These are phyloP conservation scores for Venturia effusa DNA, from an alignment of 2,329 filamentous ascomycete species.

Conservation along the genomic window DNA sequence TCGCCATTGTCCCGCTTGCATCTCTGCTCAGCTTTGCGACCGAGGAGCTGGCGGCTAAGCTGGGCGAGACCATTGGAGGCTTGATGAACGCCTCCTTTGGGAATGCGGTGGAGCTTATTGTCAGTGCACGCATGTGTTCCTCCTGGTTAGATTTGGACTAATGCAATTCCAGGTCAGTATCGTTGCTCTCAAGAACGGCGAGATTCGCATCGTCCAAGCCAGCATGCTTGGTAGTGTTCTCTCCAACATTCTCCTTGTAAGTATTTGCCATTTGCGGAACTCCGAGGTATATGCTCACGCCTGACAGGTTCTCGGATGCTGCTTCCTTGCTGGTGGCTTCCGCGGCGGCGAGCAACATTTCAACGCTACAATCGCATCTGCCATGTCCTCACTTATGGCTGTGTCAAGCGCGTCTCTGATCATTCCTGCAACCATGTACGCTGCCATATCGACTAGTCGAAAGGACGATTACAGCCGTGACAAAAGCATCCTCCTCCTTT, in stretches of 20 bases:
- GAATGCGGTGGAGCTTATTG: constrained; percentile 71
- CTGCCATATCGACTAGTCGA: constrained; percentile 28
- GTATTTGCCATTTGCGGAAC: constrained; percentile 58
- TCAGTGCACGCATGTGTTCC: constrained; percentile 26
- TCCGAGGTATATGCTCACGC: constrained; percentile 53
- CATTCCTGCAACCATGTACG: constrained; percentile 43
- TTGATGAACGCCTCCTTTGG: constrained; percentile 68
- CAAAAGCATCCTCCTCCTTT: constrained; percentile 38
- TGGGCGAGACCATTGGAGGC: constrained; percentile 65
- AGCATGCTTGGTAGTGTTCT: constrained; percentile 95
- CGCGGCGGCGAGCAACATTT: constrained; percentile 41
- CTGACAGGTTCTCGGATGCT: constrained; percentile 37
- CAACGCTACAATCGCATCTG: constrained; percentile 66
- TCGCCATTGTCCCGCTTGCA: constrained; percentile 68
- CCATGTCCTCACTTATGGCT: constrained; percentile 54
- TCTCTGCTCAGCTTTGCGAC: constrained; percentile 67
- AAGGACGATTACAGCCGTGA: constrained; percentile 24
- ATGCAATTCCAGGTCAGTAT: constrained; percentile 63
- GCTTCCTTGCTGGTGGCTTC: constrained; percentile 40
- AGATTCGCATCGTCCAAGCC: constrained; percentile 94
- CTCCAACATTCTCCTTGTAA: constrained; percentile 76
- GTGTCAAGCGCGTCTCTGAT: constrained; percentile 43
- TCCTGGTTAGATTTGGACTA: constrained; percentile 9
- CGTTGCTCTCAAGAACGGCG: constrained; percentile 70
- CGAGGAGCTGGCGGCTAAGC: constrained; percentile 61